Evolutionary conservation across 257 asterid genomes (phyloP).

Genomic region (Capsicum chinense): DNA sequence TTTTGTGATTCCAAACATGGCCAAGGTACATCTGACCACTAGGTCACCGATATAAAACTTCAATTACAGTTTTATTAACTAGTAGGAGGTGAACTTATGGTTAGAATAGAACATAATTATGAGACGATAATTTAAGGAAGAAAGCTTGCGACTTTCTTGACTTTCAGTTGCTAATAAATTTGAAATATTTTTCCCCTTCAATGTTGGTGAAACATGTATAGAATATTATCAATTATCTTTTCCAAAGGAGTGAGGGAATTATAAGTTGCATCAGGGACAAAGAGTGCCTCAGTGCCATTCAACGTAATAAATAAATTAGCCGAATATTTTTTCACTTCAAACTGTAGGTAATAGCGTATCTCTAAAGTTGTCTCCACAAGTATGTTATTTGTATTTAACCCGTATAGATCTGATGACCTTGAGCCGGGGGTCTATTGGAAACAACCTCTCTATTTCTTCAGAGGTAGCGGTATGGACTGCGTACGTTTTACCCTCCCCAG

Average conservation of each 20-base stretch:
- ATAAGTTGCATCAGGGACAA: not conserved
- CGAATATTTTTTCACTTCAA: not conserved
- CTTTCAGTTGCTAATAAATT: not conserved
- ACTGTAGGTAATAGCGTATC: not conserved
- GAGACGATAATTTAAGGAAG: not conserved
- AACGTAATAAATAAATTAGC: not conserved
- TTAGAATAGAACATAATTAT: not conserved
- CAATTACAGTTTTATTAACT: slow-evolving; percentile 9
- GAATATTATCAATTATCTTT: not conserved
- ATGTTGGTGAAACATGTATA: not conserved
- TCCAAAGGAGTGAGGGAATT: not conserved
- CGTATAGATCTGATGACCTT: not conserved
- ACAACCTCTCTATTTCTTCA: too few relatives aligned
- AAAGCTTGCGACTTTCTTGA: slow-evolving; percentile 1
- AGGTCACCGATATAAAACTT: not conserved
- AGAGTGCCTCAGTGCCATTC: not conserved
- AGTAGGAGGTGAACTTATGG: not conserved
- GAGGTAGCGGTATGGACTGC: too few relatives aligned
- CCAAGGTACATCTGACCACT: not conserved
- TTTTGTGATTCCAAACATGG: not conserved
- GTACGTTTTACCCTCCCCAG: too few relatives aligned
- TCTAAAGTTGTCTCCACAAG: not conserved
- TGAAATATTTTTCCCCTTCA: not conserved
- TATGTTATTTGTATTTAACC: too few relatives aligned
- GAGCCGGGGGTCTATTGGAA: too few relatives aligned